Evolutionary conservation across 805 yeast genomes (phyloP).

Genomic region (Scheffersomyces lignosus): DNA sequence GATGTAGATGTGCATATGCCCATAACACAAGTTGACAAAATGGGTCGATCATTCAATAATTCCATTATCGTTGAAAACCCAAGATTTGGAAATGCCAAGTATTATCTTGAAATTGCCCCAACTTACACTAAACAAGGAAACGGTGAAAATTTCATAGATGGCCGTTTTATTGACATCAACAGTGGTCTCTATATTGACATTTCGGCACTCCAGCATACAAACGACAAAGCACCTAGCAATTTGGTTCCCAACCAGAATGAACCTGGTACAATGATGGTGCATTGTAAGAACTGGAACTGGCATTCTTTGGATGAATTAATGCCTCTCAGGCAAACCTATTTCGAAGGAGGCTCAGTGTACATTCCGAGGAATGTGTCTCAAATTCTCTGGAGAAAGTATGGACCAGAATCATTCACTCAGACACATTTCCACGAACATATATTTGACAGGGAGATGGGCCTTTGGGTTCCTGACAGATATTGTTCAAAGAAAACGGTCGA

Average conservation of each 20-base stretch:
- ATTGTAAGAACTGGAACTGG: conserved; percentile 43
- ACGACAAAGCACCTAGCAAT: conserved; percentile 9
- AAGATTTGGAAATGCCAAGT: conserved; percentile 16
- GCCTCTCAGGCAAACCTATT: conserved; percentile 36
- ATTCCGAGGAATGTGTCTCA: conserved; percentile 34
- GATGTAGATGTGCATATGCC: conserved; percentile 18
- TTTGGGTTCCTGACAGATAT: conserved; percentile 48
- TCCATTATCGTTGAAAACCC: conserved; percentile 17
- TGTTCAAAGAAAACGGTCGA: conserved; percentile 31
- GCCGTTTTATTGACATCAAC: conserved; percentile 13
- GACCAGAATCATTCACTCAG: conserved; percentile 28
- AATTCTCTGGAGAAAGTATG: conserved; percentile 33
- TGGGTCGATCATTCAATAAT: conserved; percentile 11
- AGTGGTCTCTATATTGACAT: conserved; percentile 46
- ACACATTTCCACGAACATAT: conserved; percentile 32
- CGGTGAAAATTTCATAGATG: conserved; percentile 19
- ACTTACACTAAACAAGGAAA: conserved; percentile 18
- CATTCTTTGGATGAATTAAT: conserved; percentile 34
- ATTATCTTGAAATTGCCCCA: conserved; percentile 19
- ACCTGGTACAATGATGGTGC: conserved; percentile 22
- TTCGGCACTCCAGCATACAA: conserved; percentile 34
- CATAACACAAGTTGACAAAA: conserved; percentile 14
- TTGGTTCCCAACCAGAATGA: background rate
- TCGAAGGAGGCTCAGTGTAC: conserved; percentile 37
- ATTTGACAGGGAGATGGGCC: conserved; percentile 41